Conservation (phyloP, 2,329 filamentous ascomycete species). For the Pseudogymnoascus sp. region DNA sequence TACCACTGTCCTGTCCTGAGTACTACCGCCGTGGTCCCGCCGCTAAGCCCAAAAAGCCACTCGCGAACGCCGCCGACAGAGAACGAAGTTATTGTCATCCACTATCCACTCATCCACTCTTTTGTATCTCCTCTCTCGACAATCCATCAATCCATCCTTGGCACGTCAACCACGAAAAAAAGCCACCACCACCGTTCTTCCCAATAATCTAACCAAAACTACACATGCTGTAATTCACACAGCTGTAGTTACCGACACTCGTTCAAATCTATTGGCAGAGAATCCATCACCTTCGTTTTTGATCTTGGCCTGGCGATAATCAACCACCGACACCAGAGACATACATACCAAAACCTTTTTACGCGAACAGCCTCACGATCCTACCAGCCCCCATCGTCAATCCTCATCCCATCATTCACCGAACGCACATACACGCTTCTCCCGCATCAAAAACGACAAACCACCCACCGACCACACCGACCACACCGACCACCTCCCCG, state of each 20-base stretch:
- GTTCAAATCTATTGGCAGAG: not conserved
- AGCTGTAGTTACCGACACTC: not conserved
- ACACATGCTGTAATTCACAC: not conserved
- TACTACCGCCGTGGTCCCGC: not conserved
- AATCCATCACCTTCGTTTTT: not conserved
- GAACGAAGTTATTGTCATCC: not conserved
- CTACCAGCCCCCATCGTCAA: not conserved
- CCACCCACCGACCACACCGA: not conserved
- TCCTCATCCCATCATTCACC: not conserved
- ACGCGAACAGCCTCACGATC: not conserved
- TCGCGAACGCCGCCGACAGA: not conserved
- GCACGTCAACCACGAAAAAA: not conserved
- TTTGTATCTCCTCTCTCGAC: not conserved
- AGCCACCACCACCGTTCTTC: not conserved
- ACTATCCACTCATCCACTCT: not conserved
- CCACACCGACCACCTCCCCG: too few species aligned
- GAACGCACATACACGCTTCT: not conserved
- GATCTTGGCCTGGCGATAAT: not conserved
- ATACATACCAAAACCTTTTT: not conserved
- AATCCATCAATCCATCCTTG: not conserved
- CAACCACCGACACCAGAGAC: not conserved
- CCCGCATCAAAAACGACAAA: not conserved
- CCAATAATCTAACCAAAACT: not conserved
- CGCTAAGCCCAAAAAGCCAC: not conserved
- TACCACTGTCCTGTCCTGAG: not conserved